A percentile compares a stretch with the other conserved stretches of the same genome.
Conservation (phyloP, 768 basidiomycete species). For the Kwoniella dejecticola region DNA sequence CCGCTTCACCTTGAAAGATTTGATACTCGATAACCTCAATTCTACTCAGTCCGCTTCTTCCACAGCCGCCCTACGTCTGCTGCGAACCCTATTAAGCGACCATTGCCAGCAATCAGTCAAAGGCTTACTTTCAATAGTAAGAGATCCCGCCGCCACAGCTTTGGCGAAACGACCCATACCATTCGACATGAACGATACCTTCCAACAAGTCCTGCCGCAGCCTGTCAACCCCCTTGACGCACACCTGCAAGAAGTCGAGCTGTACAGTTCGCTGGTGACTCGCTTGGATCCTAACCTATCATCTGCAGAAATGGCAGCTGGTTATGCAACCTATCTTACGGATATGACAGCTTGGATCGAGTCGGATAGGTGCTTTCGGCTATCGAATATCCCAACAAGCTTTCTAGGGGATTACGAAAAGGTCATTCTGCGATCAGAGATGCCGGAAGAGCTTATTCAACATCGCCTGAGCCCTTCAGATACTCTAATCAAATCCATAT, state of each 20-base stretch:
- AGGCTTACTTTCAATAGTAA: conserved; percentile 69
- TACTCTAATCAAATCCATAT: conserved; percentile 68
- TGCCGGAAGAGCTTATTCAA: conserved; percentile 45
- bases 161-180: conserved; percentile 50
- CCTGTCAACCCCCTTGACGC: conserved; percentile 36
- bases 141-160: conserved; percentile 71
- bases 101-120: conserved; percentile 68
- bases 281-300: conserved; percentile 40
- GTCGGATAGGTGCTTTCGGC: conserved; percentile 72
- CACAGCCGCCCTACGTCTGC: conserved; percentile 76
- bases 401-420: conserved; percentile 17
- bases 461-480: conserved; percentile 75
- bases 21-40: conserved; percentile 75
- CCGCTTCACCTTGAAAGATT: conserved; percentile 87
- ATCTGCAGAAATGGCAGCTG: conserved; percentile 53
- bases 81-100: conserved; percentile 71
- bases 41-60: conserved; percentile 68
- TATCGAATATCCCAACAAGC: conserved; percentile 65
- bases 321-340: conserved; percentile 55
- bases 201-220: conserved; percentile 61
- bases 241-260: conserved; percentile 43
- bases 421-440: neutral
- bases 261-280: conserved; percentile 48
- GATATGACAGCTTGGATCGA: conserved; percentile 77
- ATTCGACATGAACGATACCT: conserved; percentile 57